Evolutionary conservation across 2,329 filamentous ascomycete species (phyloP).

Genomic region (Colletotrichum viniferum): DNA sequence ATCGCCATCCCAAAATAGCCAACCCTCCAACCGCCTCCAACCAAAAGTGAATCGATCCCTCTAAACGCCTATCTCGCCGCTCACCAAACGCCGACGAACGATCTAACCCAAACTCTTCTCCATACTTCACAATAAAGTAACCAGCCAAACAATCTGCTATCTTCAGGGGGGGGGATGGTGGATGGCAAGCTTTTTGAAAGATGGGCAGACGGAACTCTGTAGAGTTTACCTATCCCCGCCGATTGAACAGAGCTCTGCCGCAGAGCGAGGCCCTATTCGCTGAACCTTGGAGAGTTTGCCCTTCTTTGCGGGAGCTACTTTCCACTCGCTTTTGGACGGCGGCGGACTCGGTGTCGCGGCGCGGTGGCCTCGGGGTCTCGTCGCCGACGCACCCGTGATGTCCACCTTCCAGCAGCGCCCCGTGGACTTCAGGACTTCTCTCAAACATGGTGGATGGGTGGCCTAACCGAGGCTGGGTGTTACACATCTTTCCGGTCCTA

Average conservation of each 20-base stretch:
- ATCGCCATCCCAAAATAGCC: background rate
- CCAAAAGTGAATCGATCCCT: background rate
- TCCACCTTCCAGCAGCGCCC: background rate
- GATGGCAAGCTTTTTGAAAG: background rate
- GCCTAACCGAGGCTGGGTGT: background rate
- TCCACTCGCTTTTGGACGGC: background rate
- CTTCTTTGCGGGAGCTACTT: background rate
- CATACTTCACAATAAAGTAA: background rate
- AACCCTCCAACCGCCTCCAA: background rate
- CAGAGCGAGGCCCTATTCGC: background rate
- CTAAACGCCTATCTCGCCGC: background rate
- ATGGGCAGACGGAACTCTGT: background rate
- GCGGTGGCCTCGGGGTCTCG: background rate
- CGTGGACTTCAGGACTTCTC: background rate
- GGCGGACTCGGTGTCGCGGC: background rate
- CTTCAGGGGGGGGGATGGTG: too few species aligned
- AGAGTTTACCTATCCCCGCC: background rate
- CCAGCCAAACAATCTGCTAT: background rate
- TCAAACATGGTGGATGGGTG: background rate
- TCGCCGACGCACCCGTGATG: background rate
- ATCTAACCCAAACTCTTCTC: background rate
- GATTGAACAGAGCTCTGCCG: background rate
- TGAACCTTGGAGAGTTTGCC: background rate
- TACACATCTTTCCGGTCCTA: background rate
- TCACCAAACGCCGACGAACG: background rate